Percentiles rank a stretch among this genome's conserved stretches.
phyloP scores from a whole-genome alignment of 108 stramenopile species.

The Pseudonitzschia delicatissima region DNA sequence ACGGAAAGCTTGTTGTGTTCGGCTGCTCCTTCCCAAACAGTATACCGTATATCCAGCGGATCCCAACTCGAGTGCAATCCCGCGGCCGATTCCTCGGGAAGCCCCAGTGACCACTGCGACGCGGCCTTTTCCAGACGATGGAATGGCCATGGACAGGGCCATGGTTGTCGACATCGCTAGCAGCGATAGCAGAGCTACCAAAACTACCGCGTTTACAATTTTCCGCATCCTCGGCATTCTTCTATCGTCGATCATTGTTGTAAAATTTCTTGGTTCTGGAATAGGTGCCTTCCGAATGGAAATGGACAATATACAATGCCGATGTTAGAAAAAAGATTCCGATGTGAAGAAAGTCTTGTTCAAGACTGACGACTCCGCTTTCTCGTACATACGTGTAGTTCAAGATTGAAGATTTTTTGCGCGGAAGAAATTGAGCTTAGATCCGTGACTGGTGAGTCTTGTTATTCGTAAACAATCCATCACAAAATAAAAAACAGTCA shows the following conservation, averaged over 20 bases:
- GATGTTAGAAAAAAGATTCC: not conserved
- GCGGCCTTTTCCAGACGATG: constrained; percentile 9
- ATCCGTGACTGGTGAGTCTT: too few species aligned
- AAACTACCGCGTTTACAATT: not conserved
- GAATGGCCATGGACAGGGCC: not conserved
- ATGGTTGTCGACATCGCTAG: not conserved
- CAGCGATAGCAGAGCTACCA: not conserved
- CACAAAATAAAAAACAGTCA: too few species aligned
- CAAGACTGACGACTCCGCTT: too few species aligned
- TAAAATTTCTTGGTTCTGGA: not conserved
- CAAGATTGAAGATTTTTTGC: too few species aligned
- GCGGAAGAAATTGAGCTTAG: too few species aligned
- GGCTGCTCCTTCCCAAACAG: constrained; percentile 16
- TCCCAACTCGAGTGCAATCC: constrained; percentile 77
- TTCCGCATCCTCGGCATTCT: not conserved
- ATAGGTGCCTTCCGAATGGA: not conserved
- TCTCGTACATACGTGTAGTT: too few species aligned
- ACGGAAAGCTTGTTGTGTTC: not conserved
- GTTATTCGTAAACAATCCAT: too few species aligned
- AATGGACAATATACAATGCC: not conserved
- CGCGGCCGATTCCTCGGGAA: constrained; percentile 72
- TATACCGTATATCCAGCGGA: constrained; percentile 62
- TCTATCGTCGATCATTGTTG: not conserved
- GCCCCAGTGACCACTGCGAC: constrained; percentile 69
- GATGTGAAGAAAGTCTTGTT: not conserved